Evolutionary conservation across 805 yeast species (phyloP).

Genomic region (Candida ascalaphidarum): DNA sequence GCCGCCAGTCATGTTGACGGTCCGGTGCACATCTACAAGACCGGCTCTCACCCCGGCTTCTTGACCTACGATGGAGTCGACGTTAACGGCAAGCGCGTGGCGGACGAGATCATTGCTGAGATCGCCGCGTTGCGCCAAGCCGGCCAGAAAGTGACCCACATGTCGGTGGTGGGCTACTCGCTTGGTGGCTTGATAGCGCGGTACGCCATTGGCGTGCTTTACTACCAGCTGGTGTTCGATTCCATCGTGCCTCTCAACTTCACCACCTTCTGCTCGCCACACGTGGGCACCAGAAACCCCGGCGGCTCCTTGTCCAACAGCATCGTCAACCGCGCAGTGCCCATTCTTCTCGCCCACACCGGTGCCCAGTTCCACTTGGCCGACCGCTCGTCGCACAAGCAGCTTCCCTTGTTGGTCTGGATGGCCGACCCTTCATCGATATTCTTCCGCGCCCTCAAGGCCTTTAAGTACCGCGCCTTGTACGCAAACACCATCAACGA

Average conservation of each 20-base stretch:
- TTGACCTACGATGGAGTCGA: constrained; percentile 37
- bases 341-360: constrained; percentile 25
- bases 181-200: constrained; percentile 35
- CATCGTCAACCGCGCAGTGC: constrained; percentile 24
- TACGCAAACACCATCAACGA: constrained; percentile 78
- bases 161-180: constrained; percentile 34
- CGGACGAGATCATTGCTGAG: constrained; percentile 30
- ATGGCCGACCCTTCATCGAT: constrained; percentile 44
- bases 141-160: constrained; percentile 21
- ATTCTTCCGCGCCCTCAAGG: constrained; percentile 46
- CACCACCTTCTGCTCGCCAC: constrained; percentile 37
- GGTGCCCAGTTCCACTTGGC: constrained; percentile 23
- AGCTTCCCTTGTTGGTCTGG: constrained; percentile 31
- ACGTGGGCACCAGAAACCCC: constrained; percentile 33
- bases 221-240: constrained; percentile 26
- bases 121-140: constrained; percentile 27
- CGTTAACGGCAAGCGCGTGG: constrained; percentile 24
- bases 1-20: constrained; percentile 13
- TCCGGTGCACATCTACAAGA: constrained; percentile 29
- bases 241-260: constrained; percentile 28
- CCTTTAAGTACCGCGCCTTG: constrained; percentile 48
- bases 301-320: constrained; percentile 21
- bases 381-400: constrained; percentile 19
- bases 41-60: constrained; percentile 61
- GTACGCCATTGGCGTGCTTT: constrained; percentile 28